phyloP scores from a whole-genome alignment of 208 protist genomes.

The Trypanosoma cruzi region DNA sequence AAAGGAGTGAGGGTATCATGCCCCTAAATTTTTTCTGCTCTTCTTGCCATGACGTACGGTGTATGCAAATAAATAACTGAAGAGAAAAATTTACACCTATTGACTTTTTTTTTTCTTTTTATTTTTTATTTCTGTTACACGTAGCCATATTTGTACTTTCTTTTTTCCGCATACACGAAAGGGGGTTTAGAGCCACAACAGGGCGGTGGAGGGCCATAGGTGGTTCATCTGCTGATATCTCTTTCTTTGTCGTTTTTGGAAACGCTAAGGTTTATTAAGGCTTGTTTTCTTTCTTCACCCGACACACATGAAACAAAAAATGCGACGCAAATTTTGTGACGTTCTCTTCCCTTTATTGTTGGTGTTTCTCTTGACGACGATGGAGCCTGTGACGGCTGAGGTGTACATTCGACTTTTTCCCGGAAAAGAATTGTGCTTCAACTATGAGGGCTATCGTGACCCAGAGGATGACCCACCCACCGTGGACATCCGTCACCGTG shows the following conservation, averaged over 20 bases:
- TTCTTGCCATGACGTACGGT: neutral
- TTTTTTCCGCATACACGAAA: no score
- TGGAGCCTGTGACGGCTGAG: constrained; percentile 8
- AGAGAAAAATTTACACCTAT: constrained; percentile 2
- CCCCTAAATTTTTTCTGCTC: neutral
- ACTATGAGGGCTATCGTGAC: constrained; percentile 67
- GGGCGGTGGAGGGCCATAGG: no score
- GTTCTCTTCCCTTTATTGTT: constrained; percentile 2
- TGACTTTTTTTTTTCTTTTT: neutral
- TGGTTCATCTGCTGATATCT: no score
- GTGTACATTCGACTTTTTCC: constrained; percentile 77
- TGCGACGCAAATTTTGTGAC: neutral
- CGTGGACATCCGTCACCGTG: constrained; percentile 64
- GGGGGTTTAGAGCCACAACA: no score
- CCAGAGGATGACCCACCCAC: constrained; percentile 56
- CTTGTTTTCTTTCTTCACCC: neutral
- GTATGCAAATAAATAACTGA: neutral
- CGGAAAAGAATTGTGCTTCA: constrained; percentile 59
- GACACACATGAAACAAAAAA: neutral
- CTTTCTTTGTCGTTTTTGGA: neutral
- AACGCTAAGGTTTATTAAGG: no score
- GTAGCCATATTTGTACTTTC: no score
- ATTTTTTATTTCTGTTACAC: neutral
- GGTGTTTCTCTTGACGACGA: constrained; percentile 12
- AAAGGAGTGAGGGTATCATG: neutral